Evolutionary conservation across 2,329 filamentous ascomycete species (phyloP).

Genomic region (Ophiostoma triangulosporum): DNA sequence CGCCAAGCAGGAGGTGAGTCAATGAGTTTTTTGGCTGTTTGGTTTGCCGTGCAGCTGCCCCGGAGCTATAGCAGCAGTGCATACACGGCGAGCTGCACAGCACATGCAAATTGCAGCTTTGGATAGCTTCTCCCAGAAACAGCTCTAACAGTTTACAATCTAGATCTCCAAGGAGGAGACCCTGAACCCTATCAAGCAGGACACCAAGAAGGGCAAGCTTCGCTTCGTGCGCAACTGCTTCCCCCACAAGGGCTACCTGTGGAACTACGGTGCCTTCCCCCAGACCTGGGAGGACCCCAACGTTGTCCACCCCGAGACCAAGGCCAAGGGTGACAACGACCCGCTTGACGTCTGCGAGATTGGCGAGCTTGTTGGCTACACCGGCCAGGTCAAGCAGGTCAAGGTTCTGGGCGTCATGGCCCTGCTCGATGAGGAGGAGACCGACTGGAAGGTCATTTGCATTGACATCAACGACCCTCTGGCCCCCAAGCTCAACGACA

Average conservation of each 20-base stretch:
- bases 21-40: background rate
- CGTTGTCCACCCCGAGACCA: slow-evolving; percentile 90
- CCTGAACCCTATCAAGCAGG: slow-evolving; percentile 99
- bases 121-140: no score
- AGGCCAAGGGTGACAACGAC: slow-evolving; percentile 99
- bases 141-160: no score
- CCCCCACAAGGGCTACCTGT: slow-evolving; percentile 99
- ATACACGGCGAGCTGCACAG: no score
- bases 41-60: background rate
- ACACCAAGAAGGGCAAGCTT: slow-evolving; percentile 99
- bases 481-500: slow-evolving; percentile 90
- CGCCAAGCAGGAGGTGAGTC: slow-evolving; percentile 89
- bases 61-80: no score
- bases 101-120: no score
- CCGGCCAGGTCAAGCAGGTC: slow-evolving; percentile 97
- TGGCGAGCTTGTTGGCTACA: slow-evolving; percentile 91
- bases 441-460: slow-evolving; percentile 99
- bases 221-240: slow-evolving; percentile 99
- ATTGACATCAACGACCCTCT: slow-evolving; percentile 97
- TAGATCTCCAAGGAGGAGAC: slow-evolving; percentile 99
- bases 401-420: slow-evolving; percentile 99
- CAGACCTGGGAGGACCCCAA: slow-evolving; percentile 99
- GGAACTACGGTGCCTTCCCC: slow-evolving; percentile 99
- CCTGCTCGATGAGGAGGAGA: slow-evolving; percentile 97
- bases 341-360: slow-evolving; percentile 99